Evolutionary conservation across 176 grass and related monocot species (phyloP), one percentile per base, ranked within the genome.

Genomic region (Musa schizocarpa): DNA sequence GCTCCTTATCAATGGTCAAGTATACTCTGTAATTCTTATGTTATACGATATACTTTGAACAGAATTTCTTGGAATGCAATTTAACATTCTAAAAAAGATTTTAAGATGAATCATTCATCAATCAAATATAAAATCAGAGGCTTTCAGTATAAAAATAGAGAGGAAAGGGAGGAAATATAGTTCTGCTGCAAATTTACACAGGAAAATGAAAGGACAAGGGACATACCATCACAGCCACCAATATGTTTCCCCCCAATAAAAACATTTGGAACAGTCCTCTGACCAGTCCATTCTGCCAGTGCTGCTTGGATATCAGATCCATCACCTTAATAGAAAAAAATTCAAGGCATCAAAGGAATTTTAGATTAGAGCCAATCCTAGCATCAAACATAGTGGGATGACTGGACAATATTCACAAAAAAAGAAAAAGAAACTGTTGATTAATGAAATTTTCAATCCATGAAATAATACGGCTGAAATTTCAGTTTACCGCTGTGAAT

Each of bases 241-340:
- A 89, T 78, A 49, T 86, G 80, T 52, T 89, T 78, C 13, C 87
- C 87, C 20, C 82, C 85, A 25, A 89, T 65, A 20, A 89, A 89
- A 69, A 89, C 74, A 65, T 78, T 81, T n/a, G 87, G 87, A 53
- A 89, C 87, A 49, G 77, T 83, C 73, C 14, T 86, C 74, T 83
- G 87, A 1, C 87, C 87, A 17, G 84, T 89, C 87, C 83, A 83
- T 70, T 81, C 53, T n/a, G 59, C 53, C 13, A 89, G 84, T 65
- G 87, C 84, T 56, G 79, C 43, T 11, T 89, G 87, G 20, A 86
- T 53, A 26, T 77, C 77, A 43, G 74, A 13, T n/a, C 87, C 87
- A 81, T 89, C 84, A 75, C 84, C 87, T 86, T 63, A 17, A 3
- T 23, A 43, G 34, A 53, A 69, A 72, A 16, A 48, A 10, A 69